These are phyloP conservation scores for Xylaria palmicola DNA, from an alignment of 495 filamentous ascomycete species.

Conservation along the genomic window DNA sequence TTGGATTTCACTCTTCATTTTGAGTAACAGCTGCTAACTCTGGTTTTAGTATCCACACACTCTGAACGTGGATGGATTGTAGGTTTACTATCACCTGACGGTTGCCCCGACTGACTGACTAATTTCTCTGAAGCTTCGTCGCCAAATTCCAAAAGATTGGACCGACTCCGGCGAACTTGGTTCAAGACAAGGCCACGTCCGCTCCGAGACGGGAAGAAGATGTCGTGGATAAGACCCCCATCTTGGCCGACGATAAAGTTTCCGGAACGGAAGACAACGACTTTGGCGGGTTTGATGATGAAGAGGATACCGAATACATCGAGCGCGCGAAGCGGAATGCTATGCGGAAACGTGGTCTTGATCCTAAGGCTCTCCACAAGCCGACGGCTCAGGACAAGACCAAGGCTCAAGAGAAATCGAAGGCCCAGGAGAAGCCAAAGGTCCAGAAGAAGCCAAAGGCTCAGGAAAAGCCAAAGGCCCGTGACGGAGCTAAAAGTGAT, in stretches of 20 bases:
- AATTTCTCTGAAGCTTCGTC: conserved; percentile 59
- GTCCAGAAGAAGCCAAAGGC: conserved; percentile 39
- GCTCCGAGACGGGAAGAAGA: conserved; percentile 33
- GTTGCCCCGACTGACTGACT: neutral
- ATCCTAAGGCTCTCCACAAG: conserved; percentile 49
- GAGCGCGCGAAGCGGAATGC: conserved; percentile 69
- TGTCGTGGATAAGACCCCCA: conserved; percentile 51
- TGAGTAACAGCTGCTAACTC: conserved; percentile 10
- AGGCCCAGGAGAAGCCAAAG: conserved; percentile 28
- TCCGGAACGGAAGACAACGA: conserved; percentile 43
- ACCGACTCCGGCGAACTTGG: conserved; percentile 61
- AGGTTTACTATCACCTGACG: neutral
- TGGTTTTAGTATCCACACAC: conserved; percentile 12
- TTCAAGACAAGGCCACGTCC: conserved; percentile 38
- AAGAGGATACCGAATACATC: conserved; percentile 76
- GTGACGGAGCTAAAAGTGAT: conserved; percentile 17
- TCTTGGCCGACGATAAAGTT: conserved; percentile 44
- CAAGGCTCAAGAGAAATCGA: conserved; percentile 28
- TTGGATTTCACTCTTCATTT: neutral
- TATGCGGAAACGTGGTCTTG: conserved; percentile 53
- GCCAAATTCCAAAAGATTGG: conserved; percentile 94
- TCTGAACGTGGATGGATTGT: conserved; percentile 86
- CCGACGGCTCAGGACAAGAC: conserved; percentile 24
- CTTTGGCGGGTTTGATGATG: conserved; percentile 86
- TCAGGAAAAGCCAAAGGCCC: conserved; percentile 36